These are phyloP conservation scores for Cyberlindnera bimundalis DNA, from an alignment of 805 yeast species.

Conservation along the genomic window DNA sequence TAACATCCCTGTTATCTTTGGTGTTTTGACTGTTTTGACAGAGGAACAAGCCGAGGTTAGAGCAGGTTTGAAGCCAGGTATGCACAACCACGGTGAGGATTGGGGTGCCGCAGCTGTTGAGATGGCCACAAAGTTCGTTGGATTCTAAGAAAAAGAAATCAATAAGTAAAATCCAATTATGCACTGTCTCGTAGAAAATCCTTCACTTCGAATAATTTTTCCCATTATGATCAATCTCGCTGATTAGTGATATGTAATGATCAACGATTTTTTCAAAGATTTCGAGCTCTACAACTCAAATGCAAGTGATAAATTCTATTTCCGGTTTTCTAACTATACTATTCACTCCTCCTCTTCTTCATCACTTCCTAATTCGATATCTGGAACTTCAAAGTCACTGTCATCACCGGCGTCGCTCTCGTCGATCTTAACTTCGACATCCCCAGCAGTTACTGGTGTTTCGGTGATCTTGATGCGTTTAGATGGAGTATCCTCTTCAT, in stretches of 20 bases:
- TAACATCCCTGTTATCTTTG: slow-evolving; percentile 82
- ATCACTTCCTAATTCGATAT: slow-evolving; percentile 38
- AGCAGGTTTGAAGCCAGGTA: slow-evolving; percentile 78
- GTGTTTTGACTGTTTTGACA: slow-evolving; percentile 88
- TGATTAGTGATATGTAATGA: no score
- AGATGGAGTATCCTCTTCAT: slow-evolving; percentile 24
- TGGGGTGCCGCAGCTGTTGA: slow-evolving; percentile 99
- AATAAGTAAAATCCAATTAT: no score
- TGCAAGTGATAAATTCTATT: no score
- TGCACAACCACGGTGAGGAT: slow-evolving; percentile 96
- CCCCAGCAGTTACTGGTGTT: slow-evolving; percentile 2
- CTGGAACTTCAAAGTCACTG: slow-evolving; percentile 53
- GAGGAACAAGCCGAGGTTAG: slow-evolving; percentile 92
- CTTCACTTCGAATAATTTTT: no score
- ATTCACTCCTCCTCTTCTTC: slow-evolving; percentile 35
- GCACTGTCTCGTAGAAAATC: no score
- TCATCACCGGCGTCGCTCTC: slow-evolving; percentile 29
- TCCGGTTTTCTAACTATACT: no score
- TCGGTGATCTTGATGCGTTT: slow-evolving; percentile 25
- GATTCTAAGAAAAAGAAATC: no score
- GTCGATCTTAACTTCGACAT: slow-evolving; percentile 14
- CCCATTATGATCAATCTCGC: no score
- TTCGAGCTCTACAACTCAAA: no score
- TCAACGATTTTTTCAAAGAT: no score
- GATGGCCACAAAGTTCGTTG: slow-evolving; percentile 59